phyloP scores from a whole-genome alignment of 768 basidiomycete species.

The Boletus pseudo-olivaceus region DNA sequence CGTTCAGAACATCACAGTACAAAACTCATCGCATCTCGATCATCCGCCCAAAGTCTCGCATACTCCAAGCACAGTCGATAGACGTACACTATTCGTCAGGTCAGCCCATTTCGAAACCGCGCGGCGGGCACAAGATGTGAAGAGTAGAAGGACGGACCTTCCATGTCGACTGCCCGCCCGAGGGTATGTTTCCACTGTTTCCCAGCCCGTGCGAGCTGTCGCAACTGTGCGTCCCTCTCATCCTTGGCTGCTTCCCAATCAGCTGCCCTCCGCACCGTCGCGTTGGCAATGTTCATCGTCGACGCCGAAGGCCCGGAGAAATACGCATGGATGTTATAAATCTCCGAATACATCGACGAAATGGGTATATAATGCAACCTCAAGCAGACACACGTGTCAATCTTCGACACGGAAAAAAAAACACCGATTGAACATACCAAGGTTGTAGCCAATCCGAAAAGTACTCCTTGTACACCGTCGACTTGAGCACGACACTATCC shows the following conservation, averaged over 20 bases:
- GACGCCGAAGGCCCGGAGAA: constrained; percentile 81
- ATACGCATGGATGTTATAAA: constrained; percentile 91
- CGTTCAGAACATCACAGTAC: constrained; percentile 13
- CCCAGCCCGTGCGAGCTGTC: constrained; percentile 87
- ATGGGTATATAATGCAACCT: constrained; percentile 97
- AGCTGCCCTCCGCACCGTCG: constrained; percentile 36
- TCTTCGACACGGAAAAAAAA: not conserved
- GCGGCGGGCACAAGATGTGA: too few relatives aligned
- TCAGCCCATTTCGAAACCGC: not conserved
- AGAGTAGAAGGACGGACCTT: constrained; percentile 52
- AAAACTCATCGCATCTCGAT: constrained; percentile 67
- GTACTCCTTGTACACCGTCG: constrained; percentile 89
- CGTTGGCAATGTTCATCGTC: constrained; percentile 52
- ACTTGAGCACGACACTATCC: constrained; percentile 86
- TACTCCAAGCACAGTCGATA: constrained; percentile 88
- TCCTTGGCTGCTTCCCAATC: constrained; percentile 31
- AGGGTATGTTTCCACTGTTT: constrained; percentile 87
- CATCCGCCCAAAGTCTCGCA: constrained; percentile 79
- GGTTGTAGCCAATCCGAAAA: constrained; percentile 91
- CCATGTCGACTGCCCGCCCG: constrained; percentile 85
- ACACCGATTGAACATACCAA: constrained; percentile 51
- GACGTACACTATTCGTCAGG: constrained; percentile 59
- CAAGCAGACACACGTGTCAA: not conserved
- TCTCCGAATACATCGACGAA: constrained; percentile 80
- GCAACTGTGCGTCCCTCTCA: constrained; percentile 69